These are phyloP conservation scores for Biscutella laevigata DNA, from an alignment of 441 rosid genomes.

Conservation along the genomic window DNA sequence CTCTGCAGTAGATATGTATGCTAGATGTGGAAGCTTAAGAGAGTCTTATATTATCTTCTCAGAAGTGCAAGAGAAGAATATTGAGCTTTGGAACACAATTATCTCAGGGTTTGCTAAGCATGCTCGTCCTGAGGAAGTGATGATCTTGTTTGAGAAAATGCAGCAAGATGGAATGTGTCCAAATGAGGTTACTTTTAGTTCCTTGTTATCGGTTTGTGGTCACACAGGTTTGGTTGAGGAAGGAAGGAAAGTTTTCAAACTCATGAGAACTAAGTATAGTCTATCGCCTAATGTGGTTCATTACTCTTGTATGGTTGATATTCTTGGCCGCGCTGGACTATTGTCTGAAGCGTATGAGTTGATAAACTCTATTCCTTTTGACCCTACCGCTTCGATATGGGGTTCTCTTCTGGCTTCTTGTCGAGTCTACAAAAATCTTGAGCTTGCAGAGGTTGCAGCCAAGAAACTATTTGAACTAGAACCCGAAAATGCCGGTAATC, in stretches of 20 bases:
- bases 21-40: constrained; percentile 55
- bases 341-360: constrained; percentile 52
- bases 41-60: constrained; percentile 52
- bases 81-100: constrained; percentile 66
- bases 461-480: constrained; percentile 52
- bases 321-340: constrained; percentile 60
- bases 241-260: constrained; percentile 45
- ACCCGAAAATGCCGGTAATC: constrained; percentile 72
- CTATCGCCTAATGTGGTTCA: constrained; percentile 50
- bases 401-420: constrained; percentile 71
- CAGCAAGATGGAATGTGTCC: constrained; percentile 59
- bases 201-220: constrained; percentile 58
- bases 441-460: constrained; percentile 63
- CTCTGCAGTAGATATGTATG: constrained; percentile 69
- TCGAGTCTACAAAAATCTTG: constrained; percentile 45
- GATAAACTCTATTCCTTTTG: constrained; percentile 50
- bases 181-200: constrained; percentile 58
- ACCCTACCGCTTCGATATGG: constrained; percentile 64
- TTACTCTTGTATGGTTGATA: constrained; percentile 82
- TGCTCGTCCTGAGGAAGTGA: constrained; percentile 44
- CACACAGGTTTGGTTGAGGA: constrained; percentile 63
- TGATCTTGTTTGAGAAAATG: constrained; percentile 77
- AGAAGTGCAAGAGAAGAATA: constrained; percentile 33
- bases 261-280: constrained; percentile 46
- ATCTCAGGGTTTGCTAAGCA: constrained; percentile 65